These are phyloP conservation scores for Rostrohypoxylon terebratum DNA, from an alignment of 495 filamentous ascomycete genomes.

Conservation along the genomic window DNA sequence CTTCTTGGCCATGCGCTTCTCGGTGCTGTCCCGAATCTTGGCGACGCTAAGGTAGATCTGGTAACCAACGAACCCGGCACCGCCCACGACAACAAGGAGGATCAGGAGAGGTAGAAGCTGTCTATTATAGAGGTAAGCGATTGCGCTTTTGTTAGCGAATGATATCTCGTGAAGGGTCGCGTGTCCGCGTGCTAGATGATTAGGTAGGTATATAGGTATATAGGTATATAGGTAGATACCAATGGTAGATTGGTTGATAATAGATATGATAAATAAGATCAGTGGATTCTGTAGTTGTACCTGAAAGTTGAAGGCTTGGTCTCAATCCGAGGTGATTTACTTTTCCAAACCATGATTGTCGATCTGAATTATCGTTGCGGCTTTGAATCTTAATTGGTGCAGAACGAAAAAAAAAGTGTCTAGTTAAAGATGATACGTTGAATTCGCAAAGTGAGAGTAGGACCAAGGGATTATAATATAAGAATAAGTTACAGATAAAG, in stretches of 20 bases:
- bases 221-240: no score
- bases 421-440: neutral
- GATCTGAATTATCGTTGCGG: neutral
- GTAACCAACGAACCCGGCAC: constrained; percentile 74
- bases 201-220: no score
- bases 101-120: constrained; percentile 79
- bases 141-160: constrained; percentile 36
- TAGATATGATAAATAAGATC: constrained; percentile 15
- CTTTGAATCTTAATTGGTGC: neutral
- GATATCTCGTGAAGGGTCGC: constrained; percentile 2
- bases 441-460: neutral
- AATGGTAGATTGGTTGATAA: neutral
- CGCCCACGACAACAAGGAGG: constrained; percentile 71
- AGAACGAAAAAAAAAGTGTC: neutral
- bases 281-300: constrained; percentile 30
- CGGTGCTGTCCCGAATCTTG: constrained; percentile 75
- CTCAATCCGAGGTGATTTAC: constrained; percentile 35
- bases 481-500: neutral
- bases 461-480: neutral
- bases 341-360: constrained; percentile 38
- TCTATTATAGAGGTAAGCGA: constrained; percentile 48
- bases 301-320: constrained; percentile 39
- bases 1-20: constrained; percentile 82
- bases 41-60: constrained; percentile 77
- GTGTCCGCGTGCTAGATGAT: neutral